A percentile compares a stretch with the other conserved stretches of the same genome.
Evolutionary conservation across 768 basidiomycete species (phyloP).

Genomic region (Lactarius evosmus): DNA sequence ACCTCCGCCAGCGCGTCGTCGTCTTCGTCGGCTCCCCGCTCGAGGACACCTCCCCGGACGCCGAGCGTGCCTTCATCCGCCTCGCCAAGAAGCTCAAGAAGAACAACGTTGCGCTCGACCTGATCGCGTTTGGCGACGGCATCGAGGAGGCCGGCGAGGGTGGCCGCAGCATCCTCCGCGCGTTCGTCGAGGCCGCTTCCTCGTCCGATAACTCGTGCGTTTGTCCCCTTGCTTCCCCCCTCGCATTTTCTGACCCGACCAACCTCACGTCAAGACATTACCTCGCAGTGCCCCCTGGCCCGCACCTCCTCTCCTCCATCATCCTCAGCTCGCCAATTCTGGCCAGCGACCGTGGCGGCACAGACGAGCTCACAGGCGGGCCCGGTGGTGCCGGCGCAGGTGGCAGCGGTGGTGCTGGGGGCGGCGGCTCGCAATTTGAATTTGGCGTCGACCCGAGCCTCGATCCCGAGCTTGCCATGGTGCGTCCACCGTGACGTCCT

Average conservation of each 20-base stretch:
- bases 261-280: slow-evolving; percentile 57
- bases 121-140: slow-evolving; percentile 87
- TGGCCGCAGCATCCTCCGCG: slow-evolving; percentile 64
- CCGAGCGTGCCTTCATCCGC: slow-evolving; percentile 69
- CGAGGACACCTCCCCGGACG: slow-evolving; percentile 64
- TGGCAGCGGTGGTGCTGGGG: slow-evolving; percentile 30
- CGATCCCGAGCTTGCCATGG: slow-evolving; percentile 97
- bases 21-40: slow-evolving; percentile 91
- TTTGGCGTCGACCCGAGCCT: slow-evolving; percentile 93
- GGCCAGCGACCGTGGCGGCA: slow-evolving; percentile 72
- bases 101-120: slow-evolving; percentile 96
- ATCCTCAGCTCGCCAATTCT: slow-evolving; percentile 81
- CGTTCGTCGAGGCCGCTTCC: slow-evolving; percentile 79
- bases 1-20: slow-evolving; percentile 91
- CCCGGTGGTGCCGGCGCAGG: slow-evolving; percentile 45
- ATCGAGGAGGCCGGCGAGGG: slow-evolving; percentile 61
- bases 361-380: slow-evolving; percentile 49
- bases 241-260: neutral
- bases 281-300: slow-evolving; percentile 71
- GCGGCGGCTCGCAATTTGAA: slow-evolving; percentile 58
- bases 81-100: slow-evolving; percentile 98
- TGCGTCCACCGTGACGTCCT: slow-evolving; percentile 36
- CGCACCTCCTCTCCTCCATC: slow-evolving; percentile 78
- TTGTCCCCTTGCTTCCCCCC: neutral
- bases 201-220: slow-evolving; percentile 86